Evolutionary conservation across 2,329 filamentous ascomycete genomes (phyloP), one percentile per base, ranked within the genome.

Genomic region (Gnomoniopsis sp.): DNA sequence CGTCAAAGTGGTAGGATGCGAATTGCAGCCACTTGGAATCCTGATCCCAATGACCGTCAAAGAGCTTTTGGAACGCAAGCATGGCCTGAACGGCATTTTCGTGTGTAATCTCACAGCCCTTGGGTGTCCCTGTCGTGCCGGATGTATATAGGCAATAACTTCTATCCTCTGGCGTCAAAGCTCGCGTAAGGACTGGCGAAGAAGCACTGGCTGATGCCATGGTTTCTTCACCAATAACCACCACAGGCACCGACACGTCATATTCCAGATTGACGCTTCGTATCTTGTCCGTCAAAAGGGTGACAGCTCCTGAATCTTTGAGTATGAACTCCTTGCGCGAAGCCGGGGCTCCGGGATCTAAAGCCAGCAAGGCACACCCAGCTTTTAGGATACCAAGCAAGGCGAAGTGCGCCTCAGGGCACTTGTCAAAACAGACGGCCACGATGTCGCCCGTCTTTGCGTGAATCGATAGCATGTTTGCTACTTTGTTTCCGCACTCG

Each of bases 1-100:
- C 93, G 66, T 97, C 93, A 62, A 97, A 97, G 71, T 96, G 93
- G 58, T 96, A 91, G 0, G 91, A 93, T 1, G 93, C 93, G 68
- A 97, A 97, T 68, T 97, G 93, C 1, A 97, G 78, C 88, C 91
- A 97, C 59, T 89, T 85, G 0, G 92, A 96, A 0, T 82, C 69
- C 0, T 78, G 67, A 44, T 88, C 81, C 90, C 91, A 96, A 66
- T 91, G 88, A 0, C 82, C 85, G 6, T 74, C 72, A 68, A 97
- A 96, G 0, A 97, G 79, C 33, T 86, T 77, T 66, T 91, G 87
- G 70, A 97, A 97, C 0, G 92, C 87, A 55, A 93, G 82, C 85
- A 97, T 91, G 26, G 91, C 91, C 70, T 97, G 93, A 0, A 96
- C 89, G 0, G 89, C 85, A 70, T 96, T 97, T 53, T 91, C 86